Percentiles rank a stretch among this genome's conserved stretches.
phyloP scores from a whole-genome alignment of 192 early-diverging fungal species.

The Coemansia sp. region DNA sequence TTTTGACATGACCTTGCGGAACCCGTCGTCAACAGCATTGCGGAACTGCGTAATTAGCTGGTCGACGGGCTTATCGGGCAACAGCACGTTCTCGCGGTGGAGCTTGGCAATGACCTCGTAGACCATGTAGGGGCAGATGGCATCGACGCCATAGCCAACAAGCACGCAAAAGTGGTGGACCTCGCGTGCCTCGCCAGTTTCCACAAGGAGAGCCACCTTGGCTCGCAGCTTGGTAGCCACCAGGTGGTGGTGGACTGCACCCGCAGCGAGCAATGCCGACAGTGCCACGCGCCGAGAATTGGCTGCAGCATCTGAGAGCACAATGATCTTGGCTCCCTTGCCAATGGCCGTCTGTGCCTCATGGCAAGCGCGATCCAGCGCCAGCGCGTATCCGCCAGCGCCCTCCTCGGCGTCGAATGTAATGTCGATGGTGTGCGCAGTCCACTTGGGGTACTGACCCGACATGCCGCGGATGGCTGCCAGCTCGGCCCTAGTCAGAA shows the following conservation, averaged over 20 bases:
- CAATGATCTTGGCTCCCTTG: conserved; percentile 73
- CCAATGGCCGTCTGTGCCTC: conserved; percentile 79
- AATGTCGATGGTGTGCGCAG: conserved; percentile 67
- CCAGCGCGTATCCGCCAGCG: conserved; percentile 67
- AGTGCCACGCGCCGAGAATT: conserved; percentile 69
- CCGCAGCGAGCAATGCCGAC: conserved; percentile 82
- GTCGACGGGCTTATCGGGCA: conserved; percentile 47
- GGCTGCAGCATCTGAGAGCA: conserved; percentile 76
- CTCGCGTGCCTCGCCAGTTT: conserved; percentile 93
- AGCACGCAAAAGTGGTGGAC: conserved; percentile 95
- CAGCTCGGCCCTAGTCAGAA: conserved; percentile 81
- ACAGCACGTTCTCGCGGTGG: conserved; percentile 74
- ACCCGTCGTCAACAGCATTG: conserved; percentile 88
- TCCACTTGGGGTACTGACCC: conserved; percentile 68
- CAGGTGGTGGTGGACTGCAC: conserved; percentile 92
- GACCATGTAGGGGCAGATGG: conserved; percentile 89
- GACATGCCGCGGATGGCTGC: conserved; percentile 73
- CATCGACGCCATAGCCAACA: conserved; percentile 94
- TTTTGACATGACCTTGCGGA: conserved; percentile 99
- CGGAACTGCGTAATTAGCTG: conserved; percentile 80
- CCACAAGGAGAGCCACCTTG: conserved; percentile 82
- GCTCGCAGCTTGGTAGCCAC: conserved; percentile 85
- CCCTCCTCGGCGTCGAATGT: conserved; percentile 78
- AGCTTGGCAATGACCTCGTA: conserved; percentile 88
- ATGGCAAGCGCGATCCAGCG: conserved; percentile 84